Percentiles rank a stretch among this genome's conserved stretches.
Evolutionary conservation across 1,139 yeast species (phyloP).

Genomic region (Candida sp.): DNA sequence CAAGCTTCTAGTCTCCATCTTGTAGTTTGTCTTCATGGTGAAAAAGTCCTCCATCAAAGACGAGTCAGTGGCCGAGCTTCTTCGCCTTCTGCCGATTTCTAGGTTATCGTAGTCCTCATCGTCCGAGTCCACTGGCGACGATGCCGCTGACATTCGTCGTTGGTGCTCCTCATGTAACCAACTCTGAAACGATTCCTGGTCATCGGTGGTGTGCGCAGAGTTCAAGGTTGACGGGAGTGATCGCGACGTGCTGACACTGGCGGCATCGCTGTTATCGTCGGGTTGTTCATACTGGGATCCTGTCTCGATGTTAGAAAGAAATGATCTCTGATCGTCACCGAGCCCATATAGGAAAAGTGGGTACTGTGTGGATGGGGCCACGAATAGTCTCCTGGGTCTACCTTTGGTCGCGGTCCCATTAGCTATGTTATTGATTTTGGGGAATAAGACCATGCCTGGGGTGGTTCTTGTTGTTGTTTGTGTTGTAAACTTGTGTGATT

Average conservation of each 20-base stretch:
- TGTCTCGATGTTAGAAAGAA: constrained; percentile 47
- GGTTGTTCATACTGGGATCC: constrained; percentile 48
- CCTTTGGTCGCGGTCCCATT: constrained; percentile 41
- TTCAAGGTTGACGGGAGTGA: constrained; percentile 70
- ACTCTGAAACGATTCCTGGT: constrained; percentile 53
- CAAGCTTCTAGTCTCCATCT: constrained; percentile 52
- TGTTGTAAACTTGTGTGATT: too few species aligned
- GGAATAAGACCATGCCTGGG: constrained; percentile 53
- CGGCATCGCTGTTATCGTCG: constrained; percentile 50
- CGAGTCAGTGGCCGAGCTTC: not conserved
- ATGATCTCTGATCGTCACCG: constrained; percentile 69
- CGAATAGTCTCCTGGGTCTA: constrained; percentile 50
- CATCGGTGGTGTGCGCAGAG: constrained; percentile 52
- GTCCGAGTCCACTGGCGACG: constrained; percentile 32
- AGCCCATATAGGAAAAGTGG: constrained; percentile 69
- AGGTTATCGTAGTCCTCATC: constrained; percentile 21
- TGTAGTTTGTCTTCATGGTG: constrained; percentile 47
- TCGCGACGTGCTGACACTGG: constrained; percentile 55
- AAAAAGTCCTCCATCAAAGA: constrained; percentile 28
- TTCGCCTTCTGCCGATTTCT: constrained; percentile 19
- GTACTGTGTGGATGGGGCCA: constrained; percentile 74
- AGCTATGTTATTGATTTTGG: constrained; percentile 44
- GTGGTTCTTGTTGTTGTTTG: too few species aligned
- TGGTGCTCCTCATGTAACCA: constrained; percentile 77
- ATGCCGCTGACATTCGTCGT: constrained; percentile 47